Base-by-base conservation (phyloP, 2,329 filamentous ascomycete genomes). In the Sclerotiophoma versabilis region DNA sequence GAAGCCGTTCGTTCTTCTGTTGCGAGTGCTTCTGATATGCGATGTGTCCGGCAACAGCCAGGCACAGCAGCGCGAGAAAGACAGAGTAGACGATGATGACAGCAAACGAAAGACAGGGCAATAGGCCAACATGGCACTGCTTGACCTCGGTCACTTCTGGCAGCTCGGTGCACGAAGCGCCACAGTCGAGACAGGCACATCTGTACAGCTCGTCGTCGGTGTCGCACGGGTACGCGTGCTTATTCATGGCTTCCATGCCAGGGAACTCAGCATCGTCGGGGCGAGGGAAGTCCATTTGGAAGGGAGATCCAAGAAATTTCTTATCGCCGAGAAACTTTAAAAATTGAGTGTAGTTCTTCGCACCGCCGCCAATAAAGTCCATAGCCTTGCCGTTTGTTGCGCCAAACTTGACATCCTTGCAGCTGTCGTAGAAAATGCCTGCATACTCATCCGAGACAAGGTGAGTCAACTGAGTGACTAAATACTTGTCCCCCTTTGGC, bases 371-470 rank as follows among this genome's bases (percentile, higher is more conserved):
- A 57, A 99, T 98, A 65, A 99, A 87, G 66, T 93, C 89, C 84
- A 99, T 99, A 14, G 93, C 95, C 68, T 89, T 92, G 57, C 91
- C 89, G 71, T 96, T 96, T 34, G 93, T 93, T 6, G 93, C 90
- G 29, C 95, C 95, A 69, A 98, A 97, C 73, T 99, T 99, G 77
- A 99, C 93, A 74, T 99, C 92, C 77, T 98, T 98, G 81, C 95
- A 99, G 77, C 95, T 99, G 76, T 96, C 84, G 74, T 93, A 99
- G 79, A 99, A 96, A 1, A 90, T 92, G 8, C 85, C 83, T 36
- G 92, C 93, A 73, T 96, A 98, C 47, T 89, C 82, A 51, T 92
- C 83, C 2, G 92, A 91, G 64, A 97, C 87, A 5, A 98, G 80
- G 70, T 97, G 93, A 70, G 97, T 93, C 19, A 99, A 79, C 77